Percentiles rank a stretch among this genome's conserved stretches.
Evolutionary conservation across 768 basidiomycete species (phyloP).

Genomic region (Lepiota venenata): DNA sequence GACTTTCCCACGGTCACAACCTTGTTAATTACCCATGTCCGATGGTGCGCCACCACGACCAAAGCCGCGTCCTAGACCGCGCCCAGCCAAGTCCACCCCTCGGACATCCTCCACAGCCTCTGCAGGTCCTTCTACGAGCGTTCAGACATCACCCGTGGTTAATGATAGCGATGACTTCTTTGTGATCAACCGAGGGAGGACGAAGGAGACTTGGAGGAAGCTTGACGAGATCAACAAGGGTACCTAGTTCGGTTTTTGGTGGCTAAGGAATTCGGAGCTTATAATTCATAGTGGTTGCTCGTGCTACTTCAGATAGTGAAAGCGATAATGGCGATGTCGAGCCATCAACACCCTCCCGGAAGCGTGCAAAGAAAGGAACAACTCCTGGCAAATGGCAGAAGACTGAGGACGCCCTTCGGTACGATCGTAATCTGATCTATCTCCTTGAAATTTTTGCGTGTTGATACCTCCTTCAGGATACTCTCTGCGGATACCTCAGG

Average conservation of each 20-base stretch:
- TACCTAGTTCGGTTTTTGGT: conserved; percentile 23
- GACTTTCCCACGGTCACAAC: conserved; percentile 38
- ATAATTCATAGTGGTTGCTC: not conserved
- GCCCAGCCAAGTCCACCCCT: conserved; percentile 15
- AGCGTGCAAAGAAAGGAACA: conserved; percentile 36
- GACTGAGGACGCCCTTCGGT: conserved; percentile 38
- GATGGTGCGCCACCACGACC: conserved; percentile 41
- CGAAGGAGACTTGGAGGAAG: conserved; percentile 53
- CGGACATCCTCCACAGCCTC: conserved; percentile 3
- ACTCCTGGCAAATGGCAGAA: conserved; percentile 41
- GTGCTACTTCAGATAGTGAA: conserved; percentile 10
- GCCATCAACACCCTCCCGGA: conserved; percentile 29
- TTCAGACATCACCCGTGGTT: conserved; percentile 21
- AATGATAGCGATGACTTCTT: conserved; percentile 69
- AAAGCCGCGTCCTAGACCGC: conserved; percentile 54
- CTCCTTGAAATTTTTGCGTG: not conserved
- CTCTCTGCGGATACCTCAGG: conserved; percentile 38
- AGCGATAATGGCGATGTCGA: conserved; percentile 25
- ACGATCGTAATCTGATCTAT: conserved; percentile 13
- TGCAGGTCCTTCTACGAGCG: conserved; percentile 13
- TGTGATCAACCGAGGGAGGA: conserved; percentile 60
- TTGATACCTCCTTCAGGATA: conserved; percentile 23
- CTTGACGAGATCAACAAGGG: conserved; percentile 57
- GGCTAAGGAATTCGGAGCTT: not conserved
- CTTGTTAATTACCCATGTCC: conserved; percentile 28